Evolutionary conservation across 176 grass and related monocot genomes (phyloP), one percentile per base, ranked within the genome.

Genomic region (Oryza glumipatula): DNA sequence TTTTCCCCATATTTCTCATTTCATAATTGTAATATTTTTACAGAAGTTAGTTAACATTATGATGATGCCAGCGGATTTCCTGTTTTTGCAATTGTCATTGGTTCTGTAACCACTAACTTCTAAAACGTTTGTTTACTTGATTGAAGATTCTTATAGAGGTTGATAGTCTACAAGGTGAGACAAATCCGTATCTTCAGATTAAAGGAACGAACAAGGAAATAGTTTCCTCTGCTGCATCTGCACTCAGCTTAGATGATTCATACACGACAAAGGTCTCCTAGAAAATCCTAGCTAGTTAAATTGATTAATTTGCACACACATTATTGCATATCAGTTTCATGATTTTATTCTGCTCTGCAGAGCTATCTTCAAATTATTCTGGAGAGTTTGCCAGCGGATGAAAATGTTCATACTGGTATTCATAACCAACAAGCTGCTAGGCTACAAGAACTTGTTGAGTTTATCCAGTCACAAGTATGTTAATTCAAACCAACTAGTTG

Each of bases 291-390:
- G 39, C 61, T 69, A 79, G 68, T 88, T n/a, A 23, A 32, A 88
- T 21, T 16, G n/a, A 70, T 77, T 72, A 69, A 82, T 76, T 41
- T 22, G 60, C 16, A 58, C 44, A 63, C 32, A 30, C 19, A 44
- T 72, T 39, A 23, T 60, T 60, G 70, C 26, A 64, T 75, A 71
- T 74, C 6, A 32, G 23, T 76, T 78, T 79, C 48, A 74, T 83
- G 74, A 12, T 87, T 83, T 30, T 36, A 77, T 88, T 24, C 41
- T 87, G 36, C 33, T 68, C 5, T 86, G 45, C 87, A 92, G 93
- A 95, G 87, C 65, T 98, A 98, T 94, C 96, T 98, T 78, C 96
- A 95, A 92, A 95, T 98, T 76, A 94, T 98, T 90, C 76, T 98
- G 74, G 96, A 98, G 88, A 95, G 88, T 39, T 95, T 98, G 76